Percentiles rank a stretch among this genome's conserved stretches.
Conservation (phyloP, 768 basidiomycete species). For the Russula brevipes region DNA sequence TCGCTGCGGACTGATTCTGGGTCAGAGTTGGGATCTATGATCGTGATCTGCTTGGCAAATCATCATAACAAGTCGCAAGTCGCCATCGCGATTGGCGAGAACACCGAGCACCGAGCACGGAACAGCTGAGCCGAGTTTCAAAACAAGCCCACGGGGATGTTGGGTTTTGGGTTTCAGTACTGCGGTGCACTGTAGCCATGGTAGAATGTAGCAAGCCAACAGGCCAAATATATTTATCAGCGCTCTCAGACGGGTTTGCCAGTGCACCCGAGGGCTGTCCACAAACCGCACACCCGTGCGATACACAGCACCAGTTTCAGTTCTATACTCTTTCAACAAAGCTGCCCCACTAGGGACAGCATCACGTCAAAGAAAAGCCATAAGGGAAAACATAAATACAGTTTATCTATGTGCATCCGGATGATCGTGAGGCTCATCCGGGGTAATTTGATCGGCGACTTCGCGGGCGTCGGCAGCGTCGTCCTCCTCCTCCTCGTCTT, state of each 20-base stretch:
- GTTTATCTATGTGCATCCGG: slow-evolving; percentile 1
- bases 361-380: slow-evolving; percentile 1
- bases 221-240: not conserved
- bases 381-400: slow-evolving; percentile 20
- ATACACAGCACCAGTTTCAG: slow-evolving; percentile 1
- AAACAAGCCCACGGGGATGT: too few species aligned
- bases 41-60: too few species aligned
- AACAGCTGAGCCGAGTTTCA: too few species aligned
- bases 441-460: slow-evolving; percentile 15
- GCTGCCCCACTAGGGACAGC: not conserved
- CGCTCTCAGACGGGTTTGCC: not conserved
- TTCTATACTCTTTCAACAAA: not conserved
- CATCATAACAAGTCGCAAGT: too few species aligned
- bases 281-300: not conserved
- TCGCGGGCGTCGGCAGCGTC: slow-evolving; percentile 15
- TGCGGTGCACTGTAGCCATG: not conserved
- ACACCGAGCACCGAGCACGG: too few species aligned
- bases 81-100: too few species aligned
- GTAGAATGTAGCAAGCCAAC: not conserved
- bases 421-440: slow-evolving; percentile 9
- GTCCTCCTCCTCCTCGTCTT: not conserved
- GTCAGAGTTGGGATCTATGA: too few species aligned
- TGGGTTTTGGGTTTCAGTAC: too few species aligned
- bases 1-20: too few species aligned
- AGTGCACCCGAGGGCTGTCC: not conserved